Percentiles rank a stretch among this genome's conserved stretches.
phyloP scores from a whole-genome alignment of 805 yeast species.

The Teunomyces panamensis region DNA sequence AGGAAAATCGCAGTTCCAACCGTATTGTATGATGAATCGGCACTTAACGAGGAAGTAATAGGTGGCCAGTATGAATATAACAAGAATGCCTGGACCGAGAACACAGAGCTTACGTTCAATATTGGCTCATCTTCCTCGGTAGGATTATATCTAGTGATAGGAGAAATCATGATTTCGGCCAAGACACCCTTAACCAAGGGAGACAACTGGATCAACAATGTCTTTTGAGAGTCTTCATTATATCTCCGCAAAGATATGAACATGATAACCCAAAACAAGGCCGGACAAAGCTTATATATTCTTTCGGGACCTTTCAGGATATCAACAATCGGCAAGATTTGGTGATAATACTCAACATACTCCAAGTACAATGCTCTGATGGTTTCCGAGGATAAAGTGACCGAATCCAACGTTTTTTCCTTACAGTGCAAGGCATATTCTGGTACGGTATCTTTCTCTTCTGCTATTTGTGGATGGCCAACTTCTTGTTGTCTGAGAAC shows the following conservation, averaged over 20 bases:
- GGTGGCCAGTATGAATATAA: slow-evolving; percentile 96
- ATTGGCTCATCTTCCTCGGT: slow-evolving; percentile 77
- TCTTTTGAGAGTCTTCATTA: slow-evolving; percentile 28
- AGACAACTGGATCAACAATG: slow-evolving; percentile 58
- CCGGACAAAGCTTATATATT: slow-evolving; percentile 76
- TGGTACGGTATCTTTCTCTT: slow-evolving; percentile 14
- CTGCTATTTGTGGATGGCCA: not conserved
- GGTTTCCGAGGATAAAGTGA: slow-evolving; percentile 57
- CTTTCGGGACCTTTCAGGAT: slow-evolving; percentile 77
- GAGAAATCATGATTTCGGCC: slow-evolving; percentile 86
- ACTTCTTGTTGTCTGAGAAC: slow-evolving; percentile 10
- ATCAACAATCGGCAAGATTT: slow-evolving; percentile 85
- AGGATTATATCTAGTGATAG: slow-evolving; percentile 81
- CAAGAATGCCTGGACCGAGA: slow-evolving; percentile 89
- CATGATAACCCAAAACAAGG: slow-evolving; percentile 91
- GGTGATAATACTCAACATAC: slow-evolving; percentile 76
- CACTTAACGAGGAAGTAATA: slow-evolving; percentile 86
- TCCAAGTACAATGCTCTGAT: slow-evolving; percentile 65
- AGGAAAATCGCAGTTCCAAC: slow-evolving; percentile 91
- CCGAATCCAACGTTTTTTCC: slow-evolving; percentile 70
- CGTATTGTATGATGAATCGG: slow-evolving; percentile 95
- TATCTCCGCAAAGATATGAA: slow-evolving; percentile 67
- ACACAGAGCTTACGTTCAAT: slow-evolving; percentile 85
- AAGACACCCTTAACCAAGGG: slow-evolving; percentile 71
- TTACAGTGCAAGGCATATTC: slow-evolving; percentile 48